A percentile compares a stretch with the other conserved stretches of the same genome.
phyloP scores from a whole-genome alignment of 2,329 filamentous ascomycete species.

The Atkinsonella texensis region DNA sequence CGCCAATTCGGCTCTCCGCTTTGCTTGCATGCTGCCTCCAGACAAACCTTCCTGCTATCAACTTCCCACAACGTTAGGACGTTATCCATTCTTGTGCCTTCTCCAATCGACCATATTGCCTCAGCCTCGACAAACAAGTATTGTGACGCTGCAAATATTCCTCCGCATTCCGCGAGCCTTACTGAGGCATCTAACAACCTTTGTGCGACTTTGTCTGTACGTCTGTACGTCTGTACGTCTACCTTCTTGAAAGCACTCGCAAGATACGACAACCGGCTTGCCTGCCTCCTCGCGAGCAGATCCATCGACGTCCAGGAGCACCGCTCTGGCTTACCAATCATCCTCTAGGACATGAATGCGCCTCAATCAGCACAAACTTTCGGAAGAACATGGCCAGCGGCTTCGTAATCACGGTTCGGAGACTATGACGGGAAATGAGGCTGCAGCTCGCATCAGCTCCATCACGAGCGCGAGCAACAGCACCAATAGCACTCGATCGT shows the following conservation, averaged over 20 bases:
- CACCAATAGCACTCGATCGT: constrained; percentile 54
- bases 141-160: no score
- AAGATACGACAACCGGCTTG: no score
- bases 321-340: background rate
- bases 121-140: background rate
- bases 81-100: background rate
- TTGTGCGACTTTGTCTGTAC: no score
- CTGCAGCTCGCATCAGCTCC: constrained; percentile 44
- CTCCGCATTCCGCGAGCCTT: no score
- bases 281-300: background rate
- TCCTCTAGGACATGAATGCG: constrained; percentile 22
- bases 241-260: background rate
- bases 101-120: background rate
- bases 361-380: constrained; percentile 10
- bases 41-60: background rate
- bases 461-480: constrained; percentile 33
- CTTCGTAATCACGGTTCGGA: constrained; percentile 22
- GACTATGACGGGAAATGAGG: constrained; percentile 59
- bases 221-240: no score
- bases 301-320: background rate
- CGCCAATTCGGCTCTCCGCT: background rate
- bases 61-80: background rate
- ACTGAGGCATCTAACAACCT: no score
- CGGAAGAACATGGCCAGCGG: constrained; percentile 19
- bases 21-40: background rate